Evolutionary conservation across 495 filamentous ascomycete genomes (phyloP).

Genomic region (Tuber aestivum): DNA sequence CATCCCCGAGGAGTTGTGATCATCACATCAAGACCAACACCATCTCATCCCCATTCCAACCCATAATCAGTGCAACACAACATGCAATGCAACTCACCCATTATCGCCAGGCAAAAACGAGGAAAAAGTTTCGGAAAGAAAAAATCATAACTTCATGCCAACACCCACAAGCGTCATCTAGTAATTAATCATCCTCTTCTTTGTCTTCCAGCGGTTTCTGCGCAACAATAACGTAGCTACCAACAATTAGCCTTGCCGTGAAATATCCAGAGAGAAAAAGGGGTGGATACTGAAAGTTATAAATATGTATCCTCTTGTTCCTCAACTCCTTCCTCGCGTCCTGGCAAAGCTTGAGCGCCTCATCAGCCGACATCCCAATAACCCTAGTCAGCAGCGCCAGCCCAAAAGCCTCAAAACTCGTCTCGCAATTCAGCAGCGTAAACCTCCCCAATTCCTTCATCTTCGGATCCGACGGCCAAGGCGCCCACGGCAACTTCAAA

Average conservation of each 20-base stretch:
- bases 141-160: not conserved
- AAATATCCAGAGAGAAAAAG: conserved; percentile 4
- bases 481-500: conserved; percentile 54
- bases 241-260: conserved; percentile 12
- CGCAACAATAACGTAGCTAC: conserved; percentile 38
- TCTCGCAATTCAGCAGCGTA: conserved; percentile 44
- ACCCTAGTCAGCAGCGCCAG: conserved; percentile 51
- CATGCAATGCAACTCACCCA: not conserved
- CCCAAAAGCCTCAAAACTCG: conserved; percentile 47
- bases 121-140: not conserved
- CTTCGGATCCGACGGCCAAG: conserved; percentile 55
- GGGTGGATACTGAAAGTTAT: conserved; percentile 36
- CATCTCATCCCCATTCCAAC: not conserved
- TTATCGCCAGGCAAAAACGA: not conserved
- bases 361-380: conserved; percentile 50
- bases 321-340: conserved; percentile 52
- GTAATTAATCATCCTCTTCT: not conserved
- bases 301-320: conserved; percentile 51
- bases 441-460: conserved; percentile 51
- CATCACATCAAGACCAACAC: not conserved
- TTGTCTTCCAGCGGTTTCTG: conserved; percentile 40
- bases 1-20: not conserved
- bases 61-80: not conserved
- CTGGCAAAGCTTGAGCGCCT: conserved; percentile 53
- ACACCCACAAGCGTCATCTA: not conserved